phyloP scores from a whole-genome alignment of 139 green algal species.

The Nannochloris sp. region DNA sequence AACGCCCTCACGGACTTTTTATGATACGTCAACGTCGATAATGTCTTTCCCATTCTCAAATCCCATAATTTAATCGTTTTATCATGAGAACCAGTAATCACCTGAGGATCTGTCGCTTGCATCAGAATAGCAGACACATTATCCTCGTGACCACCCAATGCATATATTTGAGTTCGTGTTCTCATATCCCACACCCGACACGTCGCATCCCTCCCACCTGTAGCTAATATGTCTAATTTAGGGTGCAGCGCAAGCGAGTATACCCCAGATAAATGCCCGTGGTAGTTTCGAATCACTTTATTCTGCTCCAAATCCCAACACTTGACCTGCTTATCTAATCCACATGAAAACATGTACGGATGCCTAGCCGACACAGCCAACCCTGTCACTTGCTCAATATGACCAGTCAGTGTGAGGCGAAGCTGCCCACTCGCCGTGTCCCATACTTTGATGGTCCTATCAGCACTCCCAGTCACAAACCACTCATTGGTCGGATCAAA shows the following conservation, averaged over 20 bases:
- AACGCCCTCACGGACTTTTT: conserved; percentile 87
- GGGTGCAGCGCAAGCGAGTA: conserved; percentile 95
- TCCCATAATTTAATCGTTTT: conserved; percentile 81
- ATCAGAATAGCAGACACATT: conserved; percentile 84
- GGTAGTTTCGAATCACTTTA: conserved; percentile 97
- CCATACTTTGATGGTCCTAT: conserved; percentile 99
- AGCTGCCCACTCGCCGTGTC: conserved; percentile 80
- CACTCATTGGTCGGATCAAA: conserved; percentile 95
- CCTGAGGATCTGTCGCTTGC: conserved; percentile 76
- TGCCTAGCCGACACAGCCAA: conserved; percentile 73
- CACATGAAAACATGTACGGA: conserved; percentile 97
- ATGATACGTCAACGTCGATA: conserved; percentile 91
- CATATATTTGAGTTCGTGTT: conserved; percentile 82
- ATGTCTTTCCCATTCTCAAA: conserved; percentile 63
- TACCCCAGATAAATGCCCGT: conserved; percentile 95
- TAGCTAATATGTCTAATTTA: conserved; percentile 90
- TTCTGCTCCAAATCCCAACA: conserved; percentile 99
- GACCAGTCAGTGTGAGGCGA: conserved; percentile 97
- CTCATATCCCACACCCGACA: conserved; percentile 98
- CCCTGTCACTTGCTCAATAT: conserved; percentile 97
- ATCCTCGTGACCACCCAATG: conserved; percentile 84
- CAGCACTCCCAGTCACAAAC: conserved; percentile 86
- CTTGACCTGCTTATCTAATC: conserved; percentile 97
- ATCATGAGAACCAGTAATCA: conserved; percentile 88
- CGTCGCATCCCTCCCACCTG: conserved; percentile 76